Evolutionary conservation across 805 yeast species (phyloP).

Genomic region (Yamadazyma takamatsuzukensis): DNA sequence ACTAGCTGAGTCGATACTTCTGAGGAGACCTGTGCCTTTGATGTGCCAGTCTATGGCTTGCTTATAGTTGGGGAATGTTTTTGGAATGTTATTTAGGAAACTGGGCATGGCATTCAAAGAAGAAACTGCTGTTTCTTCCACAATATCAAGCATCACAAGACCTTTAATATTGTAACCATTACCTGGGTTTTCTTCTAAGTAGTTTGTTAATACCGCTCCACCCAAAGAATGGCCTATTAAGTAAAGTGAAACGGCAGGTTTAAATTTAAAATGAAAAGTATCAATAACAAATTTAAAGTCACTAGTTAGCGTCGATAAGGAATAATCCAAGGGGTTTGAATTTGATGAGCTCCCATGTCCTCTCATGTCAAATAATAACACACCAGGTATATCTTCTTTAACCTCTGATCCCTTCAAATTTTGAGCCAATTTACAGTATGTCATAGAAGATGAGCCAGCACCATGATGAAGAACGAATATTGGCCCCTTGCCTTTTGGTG

Average conservation of each 20-base stretch:
- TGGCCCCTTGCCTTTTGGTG: slow-evolving; percentile 50
- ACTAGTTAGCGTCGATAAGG: slow-evolving; percentile 47
- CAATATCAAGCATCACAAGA: slow-evolving; percentile 79
- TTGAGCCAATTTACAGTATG: slow-evolving; percentile 59
- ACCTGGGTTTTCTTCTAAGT: slow-evolving; percentile 25
- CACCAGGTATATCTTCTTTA: slow-evolving; percentile 43
- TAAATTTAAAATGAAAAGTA: slow-evolving; percentile 23
- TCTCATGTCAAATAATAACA: slow-evolving; percentile 72
- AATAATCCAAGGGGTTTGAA: slow-evolving; percentile 21
- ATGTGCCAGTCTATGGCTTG: slow-evolving; percentile 84
- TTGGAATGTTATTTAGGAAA: slow-evolving; percentile 68
- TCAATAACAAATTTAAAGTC: slow-evolving; percentile 56
- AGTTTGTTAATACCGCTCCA: slow-evolving; percentile 72
- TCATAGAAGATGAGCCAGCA: slow-evolving; percentile 84
- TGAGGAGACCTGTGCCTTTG: slow-evolving; percentile 45
- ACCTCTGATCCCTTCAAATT: slow-evolving; percentile 12
- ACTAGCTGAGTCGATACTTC: slow-evolving; percentile 58
- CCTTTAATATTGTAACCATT: slow-evolving; percentile 48
- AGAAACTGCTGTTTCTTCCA: slow-evolving; percentile 84
- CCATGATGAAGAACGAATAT: slow-evolving; percentile 85
- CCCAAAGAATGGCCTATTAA: slow-evolving; percentile 91
- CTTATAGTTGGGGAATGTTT: slow-evolving; percentile 44
- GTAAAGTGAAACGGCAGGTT: slow-evolving; percentile 35
- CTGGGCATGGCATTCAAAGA: slow-evolving; percentile 64
- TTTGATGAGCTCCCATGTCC: slow-evolving; percentile 65